These are phyloP conservation scores for Yamadazyma jaroonii DNA, from an alignment of 1,139 yeast genomes.

Conservation along the genomic window DNA sequence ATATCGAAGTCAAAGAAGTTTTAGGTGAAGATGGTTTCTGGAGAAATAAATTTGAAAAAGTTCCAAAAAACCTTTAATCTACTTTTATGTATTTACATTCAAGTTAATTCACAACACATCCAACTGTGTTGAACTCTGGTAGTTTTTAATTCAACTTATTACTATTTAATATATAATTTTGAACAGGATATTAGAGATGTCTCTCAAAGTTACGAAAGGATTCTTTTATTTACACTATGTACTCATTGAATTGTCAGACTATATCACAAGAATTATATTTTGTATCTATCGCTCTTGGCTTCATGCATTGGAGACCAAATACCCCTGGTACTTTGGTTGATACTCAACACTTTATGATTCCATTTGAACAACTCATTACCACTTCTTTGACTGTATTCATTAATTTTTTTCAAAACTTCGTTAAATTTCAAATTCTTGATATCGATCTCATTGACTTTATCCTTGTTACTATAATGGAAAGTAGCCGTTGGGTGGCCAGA, in stretches of 20 bases:
- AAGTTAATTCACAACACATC: slow-evolving; percentile 1
- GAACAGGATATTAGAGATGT: too few species aligned
- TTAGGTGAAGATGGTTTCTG: slow-evolving; percentile 74
- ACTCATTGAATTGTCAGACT: not conserved
- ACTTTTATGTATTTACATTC: not conserved
- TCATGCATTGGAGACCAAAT: slow-evolving; percentile 96
- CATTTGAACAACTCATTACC: slow-evolving; percentile 42
- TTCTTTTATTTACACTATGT: slow-evolving; percentile 1
- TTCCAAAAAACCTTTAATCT: not conserved
- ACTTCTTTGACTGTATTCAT: slow-evolving; percentile 45
- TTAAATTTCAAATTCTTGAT: slow-evolving; percentile 57
- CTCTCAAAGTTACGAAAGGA: too few species aligned
- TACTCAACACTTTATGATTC: slow-evolving; percentile 71
- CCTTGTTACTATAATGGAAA: slow-evolving; percentile 56
- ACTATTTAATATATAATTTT: slow-evolving; percentile 1
- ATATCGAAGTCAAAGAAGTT: slow-evolving; percentile 54
- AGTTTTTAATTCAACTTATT: slow-evolving; percentile 3
- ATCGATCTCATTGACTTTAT: slow-evolving; percentile 38
- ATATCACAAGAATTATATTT: slow-evolving; percentile 40
- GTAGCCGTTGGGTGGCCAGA: slow-evolving; percentile 80
- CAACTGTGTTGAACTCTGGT: slow-evolving; percentile 3
- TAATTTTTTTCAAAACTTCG: slow-evolving; percentile 56
- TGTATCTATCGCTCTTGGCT: slow-evolving; percentile 65
- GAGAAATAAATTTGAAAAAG: slow-evolving; percentile 50
- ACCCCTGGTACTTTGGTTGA: slow-evolving; percentile 88